phyloP scores from a whole-genome alignment of 768 basidiomycete species.

The Podaxis pistillaris region DNA sequence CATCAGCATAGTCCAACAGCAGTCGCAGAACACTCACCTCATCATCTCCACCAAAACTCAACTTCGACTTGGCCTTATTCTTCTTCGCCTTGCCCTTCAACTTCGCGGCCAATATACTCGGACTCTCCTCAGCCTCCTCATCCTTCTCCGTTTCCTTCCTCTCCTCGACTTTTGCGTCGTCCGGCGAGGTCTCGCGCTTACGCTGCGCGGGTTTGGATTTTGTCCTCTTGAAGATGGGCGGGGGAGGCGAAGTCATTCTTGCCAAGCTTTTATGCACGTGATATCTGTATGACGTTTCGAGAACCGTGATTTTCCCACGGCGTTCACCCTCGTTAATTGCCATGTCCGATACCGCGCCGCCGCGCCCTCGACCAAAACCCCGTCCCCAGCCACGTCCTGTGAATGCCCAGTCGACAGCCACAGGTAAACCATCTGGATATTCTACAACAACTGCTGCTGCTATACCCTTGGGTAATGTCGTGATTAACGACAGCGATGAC shows the following conservation, averaged over 20 bases:
- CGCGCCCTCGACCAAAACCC: slow-evolving; percentile 59
- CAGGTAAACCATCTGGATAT: slow-evolving; percentile 13
- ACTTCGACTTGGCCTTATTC: slow-evolving; percentile 58
- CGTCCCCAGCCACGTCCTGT: slow-evolving; percentile 46
- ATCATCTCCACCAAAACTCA: slow-evolving; percentile 75
- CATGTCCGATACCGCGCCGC: slow-evolving; percentile 34
- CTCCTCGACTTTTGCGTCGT: slow-evolving; percentile 19
- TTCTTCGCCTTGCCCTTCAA: slow-evolving; percentile 73
- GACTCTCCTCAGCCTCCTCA: slow-evolving; percentile 46
- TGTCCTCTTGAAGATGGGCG: slow-evolving; percentile 50
- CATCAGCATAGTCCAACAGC: background rate
- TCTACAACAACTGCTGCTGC: slow-evolving; percentile 17
- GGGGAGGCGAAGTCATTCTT: slow-evolving; percentile 40
- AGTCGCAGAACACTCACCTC: slow-evolving; percentile 46
- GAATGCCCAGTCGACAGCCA: slow-evolving; percentile 5
- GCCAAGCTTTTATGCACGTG: slow-evolving; percentile 29
- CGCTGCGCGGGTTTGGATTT: slow-evolving; percentile 41
- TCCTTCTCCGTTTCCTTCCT: slow-evolving; percentile 19
- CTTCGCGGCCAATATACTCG: slow-evolving; percentile 60
- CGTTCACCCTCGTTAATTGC: slow-evolving; percentile 24
- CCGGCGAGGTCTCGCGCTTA: slow-evolving; percentile 41
- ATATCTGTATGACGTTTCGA: slow-evolving; percentile 27
- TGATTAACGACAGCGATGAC: slow-evolving; percentile 58
- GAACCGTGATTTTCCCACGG: slow-evolving; percentile 40
- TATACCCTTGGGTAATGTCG: slow-evolving; percentile 21